These are phyloP conservation scores for Nakaseomyces bracarensis DNA, from an alignment of 1,139 yeast genomes.

Conservation along the genomic window DNA sequence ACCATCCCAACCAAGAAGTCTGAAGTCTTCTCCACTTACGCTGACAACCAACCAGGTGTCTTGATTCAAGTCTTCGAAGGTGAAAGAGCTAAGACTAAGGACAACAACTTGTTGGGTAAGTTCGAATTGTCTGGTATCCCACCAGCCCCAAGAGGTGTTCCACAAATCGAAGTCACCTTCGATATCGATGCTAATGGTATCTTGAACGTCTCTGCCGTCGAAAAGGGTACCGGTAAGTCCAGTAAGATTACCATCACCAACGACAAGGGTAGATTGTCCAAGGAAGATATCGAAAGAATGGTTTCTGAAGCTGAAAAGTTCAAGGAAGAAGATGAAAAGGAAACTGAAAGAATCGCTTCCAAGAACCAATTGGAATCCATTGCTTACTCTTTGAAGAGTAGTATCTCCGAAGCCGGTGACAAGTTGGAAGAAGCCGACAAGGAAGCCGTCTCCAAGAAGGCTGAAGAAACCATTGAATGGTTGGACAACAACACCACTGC, in stretches of 20 bases:
- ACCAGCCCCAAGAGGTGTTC: slow-evolving; percentile 95
- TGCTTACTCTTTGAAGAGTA: slow-evolving; percentile 82
- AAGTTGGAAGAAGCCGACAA: slow-evolving; percentile 77
- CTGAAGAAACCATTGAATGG: slow-evolving; percentile 81
- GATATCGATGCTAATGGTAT: slow-evolving; percentile 91
- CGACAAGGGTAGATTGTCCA: slow-evolving; percentile 93
- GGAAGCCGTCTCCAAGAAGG: slow-evolving; percentile 70
- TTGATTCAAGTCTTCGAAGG: slow-evolving; percentile 90
- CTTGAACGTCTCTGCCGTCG: slow-evolving; percentile 87
- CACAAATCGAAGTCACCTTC: slow-evolving; percentile 88
- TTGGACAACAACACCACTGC: slow-evolving; percentile 84
- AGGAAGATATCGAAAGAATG: slow-evolving; percentile 93
- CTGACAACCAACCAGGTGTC: slow-evolving; percentile 92
- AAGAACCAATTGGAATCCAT: slow-evolving; percentile 91
- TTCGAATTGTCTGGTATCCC: slow-evolving; percentile 88
- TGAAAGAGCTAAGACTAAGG: slow-evolving; percentile 89
- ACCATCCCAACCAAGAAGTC: slow-evolving; percentile 92
- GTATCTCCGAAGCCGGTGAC: slow-evolving; percentile 71
- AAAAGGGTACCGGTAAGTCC: slow-evolving; percentile 80
- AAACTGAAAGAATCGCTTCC: slow-evolving; percentile 66
- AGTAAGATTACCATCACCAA: slow-evolving; percentile 78
- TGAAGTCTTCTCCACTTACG: slow-evolving; percentile 82
- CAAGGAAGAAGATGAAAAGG: slow-evolving; percentile 80
- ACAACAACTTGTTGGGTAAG: slow-evolving; percentile 89
- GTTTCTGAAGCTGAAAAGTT: slow-evolving; percentile 83